Conservation (phyloP, 257 asterid species). For the Salvia rosmarinus region DNA sequence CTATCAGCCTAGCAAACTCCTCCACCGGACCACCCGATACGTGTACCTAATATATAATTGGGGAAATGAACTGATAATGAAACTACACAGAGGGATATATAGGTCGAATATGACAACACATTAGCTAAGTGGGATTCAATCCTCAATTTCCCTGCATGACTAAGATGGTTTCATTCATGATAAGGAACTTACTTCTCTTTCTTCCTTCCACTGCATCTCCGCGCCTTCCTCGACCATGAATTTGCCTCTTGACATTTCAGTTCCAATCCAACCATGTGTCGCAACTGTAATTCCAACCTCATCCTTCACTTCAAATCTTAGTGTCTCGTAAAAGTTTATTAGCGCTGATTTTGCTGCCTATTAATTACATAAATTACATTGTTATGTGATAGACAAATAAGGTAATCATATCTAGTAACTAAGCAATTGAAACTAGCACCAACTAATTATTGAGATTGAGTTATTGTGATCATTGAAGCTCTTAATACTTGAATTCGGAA, state of each 20-base stretch:
- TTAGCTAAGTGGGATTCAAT: too few relatives aligned
- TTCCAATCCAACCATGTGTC: conserved; percentile 91
- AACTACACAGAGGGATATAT: too few relatives aligned
- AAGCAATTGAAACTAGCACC: neutral
- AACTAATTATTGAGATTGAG: too few relatives aligned
- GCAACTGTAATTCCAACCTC: conserved; percentile 82
- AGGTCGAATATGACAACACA: too few relatives aligned
- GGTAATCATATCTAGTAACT: too few relatives aligned
- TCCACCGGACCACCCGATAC: conserved; percentile 70
- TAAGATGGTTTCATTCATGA: neutral
- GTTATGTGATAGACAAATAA: neutral
- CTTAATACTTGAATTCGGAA: neutral
- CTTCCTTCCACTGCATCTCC: conserved; percentile 96
- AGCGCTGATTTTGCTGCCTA: conserved; percentile 90
- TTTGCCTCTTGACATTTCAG: conserved; percentile 70
- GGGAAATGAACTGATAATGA: too few relatives aligned
- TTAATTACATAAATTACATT: neutral
- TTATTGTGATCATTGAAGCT: too few relatives aligned
- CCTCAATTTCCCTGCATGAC: too few relatives aligned
- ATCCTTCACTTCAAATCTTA: conserved; percentile 69
- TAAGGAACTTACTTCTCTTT: conserved; percentile 59
- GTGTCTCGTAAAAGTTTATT: conserved; percentile 76
- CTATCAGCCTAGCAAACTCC: conserved; percentile 77
- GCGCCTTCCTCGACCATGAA: conserved; percentile 94
- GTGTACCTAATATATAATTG: conserved; percentile 42